These are phyloP conservation scores for Colletotrichum zoysiae DNA, from an alignment of 2,329 filamentous ascomycete genomes.

Conservation along the genomic window DNA sequence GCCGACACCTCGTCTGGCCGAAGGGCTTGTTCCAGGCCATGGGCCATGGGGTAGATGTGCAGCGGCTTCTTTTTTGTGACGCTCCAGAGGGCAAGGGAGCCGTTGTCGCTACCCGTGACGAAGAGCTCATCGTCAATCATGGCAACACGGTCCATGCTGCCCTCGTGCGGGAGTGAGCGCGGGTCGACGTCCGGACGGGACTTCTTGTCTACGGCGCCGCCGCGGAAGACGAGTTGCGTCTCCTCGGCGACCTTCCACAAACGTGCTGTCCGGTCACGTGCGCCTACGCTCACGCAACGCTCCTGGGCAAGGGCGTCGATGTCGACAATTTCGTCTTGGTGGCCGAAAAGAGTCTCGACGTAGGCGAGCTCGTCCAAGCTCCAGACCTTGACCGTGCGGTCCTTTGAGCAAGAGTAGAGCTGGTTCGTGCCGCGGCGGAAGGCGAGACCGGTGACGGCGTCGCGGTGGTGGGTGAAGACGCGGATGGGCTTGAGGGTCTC, in stretches of 20 bases:
- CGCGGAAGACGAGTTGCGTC: conserved; percentile 93
- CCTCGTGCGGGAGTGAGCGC: conserved; percentile 74
- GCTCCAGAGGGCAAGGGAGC: conserved; percentile 87
- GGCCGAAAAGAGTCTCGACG: conserved; percentile 94
- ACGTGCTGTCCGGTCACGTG: conserved; percentile 89
- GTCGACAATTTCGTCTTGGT: conserved; percentile 90
- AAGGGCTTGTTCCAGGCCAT: conserved; percentile 83
- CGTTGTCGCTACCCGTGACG: conserved; percentile 94
- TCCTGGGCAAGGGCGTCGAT: conserved; percentile 87
- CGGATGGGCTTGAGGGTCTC: conserved; percentile 81
- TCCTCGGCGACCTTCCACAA: conserved; percentile 98
- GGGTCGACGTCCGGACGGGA: conserved; percentile 56
- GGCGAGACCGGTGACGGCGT: conserved; percentile 84
- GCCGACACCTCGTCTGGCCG: conserved; percentile 78
- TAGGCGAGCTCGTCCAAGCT: conserved; percentile 92
- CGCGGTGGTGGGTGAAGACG: conserved; percentile 92
- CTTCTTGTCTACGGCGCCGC: conserved; percentile 72
- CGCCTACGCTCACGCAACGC: conserved; percentile 90
- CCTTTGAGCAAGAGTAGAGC: conserved; percentile 89
- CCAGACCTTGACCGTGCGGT: conserved; percentile 96
- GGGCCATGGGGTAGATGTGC: conserved; percentile 81
- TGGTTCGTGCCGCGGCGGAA: conserved; percentile 93
- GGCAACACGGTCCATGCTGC: conserved; percentile 91
- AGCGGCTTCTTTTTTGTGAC: conserved; percentile 95
- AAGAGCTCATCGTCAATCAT: conserved; percentile 91